Evolutionary conservation across 1,284 basidiomycete species (phyloP).

Genomic region (Puccinia brachypodii): DNA sequence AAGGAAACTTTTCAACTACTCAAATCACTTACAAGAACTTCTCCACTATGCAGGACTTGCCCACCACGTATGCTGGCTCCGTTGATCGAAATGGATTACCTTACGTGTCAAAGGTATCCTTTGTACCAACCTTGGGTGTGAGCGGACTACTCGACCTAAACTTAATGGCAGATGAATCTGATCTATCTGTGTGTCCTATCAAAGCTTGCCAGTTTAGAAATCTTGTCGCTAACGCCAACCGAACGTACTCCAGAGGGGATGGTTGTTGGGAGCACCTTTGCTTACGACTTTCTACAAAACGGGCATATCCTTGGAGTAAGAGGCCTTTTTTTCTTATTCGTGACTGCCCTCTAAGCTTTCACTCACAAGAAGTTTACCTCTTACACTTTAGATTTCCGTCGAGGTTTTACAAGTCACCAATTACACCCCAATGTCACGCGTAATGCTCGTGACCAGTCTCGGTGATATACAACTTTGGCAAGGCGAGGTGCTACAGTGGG

Average conservation of each 20-base stretch:
- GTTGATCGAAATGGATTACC: slow-evolving; percentile 44
- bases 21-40: background rate
- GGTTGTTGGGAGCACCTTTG: slow-evolving; percentile 34
- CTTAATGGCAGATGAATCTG: background rate
- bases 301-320: slow-evolving; percentile 35
- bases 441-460: slow-evolving; percentile 27
- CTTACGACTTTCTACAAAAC: slow-evolving; percentile 20
- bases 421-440: slow-evolving; percentile 36
- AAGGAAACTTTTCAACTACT: background rate
- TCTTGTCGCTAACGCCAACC: slow-evolving; percentile 36
- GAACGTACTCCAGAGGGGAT: slow-evolving; percentile 44
- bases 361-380: background rate
- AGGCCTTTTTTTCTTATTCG: background rate
- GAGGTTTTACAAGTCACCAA: slow-evolving; percentile 32
- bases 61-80: slow-evolving; percentile 29
- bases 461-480: slow-evolving; percentile 48
- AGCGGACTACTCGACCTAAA: background rate
- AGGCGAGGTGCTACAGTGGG: slow-evolving; percentile 39
- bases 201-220: slow-evolving; percentile 39
- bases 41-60: background rate
- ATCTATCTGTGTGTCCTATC: background rate
- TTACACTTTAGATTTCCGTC: slow-evolving; percentile 37
- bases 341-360: background rate
- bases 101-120: slow-evolving; percentile 38
- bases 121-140: slow-evolving; percentile 28